phyloP scores from a whole-genome alignment of 148 eudicot species.

The Fallopia convolvulus region DNA sequence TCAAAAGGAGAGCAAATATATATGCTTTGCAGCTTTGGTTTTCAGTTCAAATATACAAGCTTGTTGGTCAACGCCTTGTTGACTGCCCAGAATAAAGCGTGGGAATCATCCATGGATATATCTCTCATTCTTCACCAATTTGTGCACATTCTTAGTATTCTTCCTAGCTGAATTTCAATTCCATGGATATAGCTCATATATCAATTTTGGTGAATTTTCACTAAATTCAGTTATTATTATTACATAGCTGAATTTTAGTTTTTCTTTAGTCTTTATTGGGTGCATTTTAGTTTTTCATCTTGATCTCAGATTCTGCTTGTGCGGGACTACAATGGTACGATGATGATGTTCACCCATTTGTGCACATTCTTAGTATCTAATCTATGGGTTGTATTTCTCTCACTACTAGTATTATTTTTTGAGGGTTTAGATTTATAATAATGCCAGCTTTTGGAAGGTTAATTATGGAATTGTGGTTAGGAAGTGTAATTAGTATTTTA shows the following conservation, averaged over 20 bases:
- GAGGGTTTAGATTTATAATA: neutral
- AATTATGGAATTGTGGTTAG: neutral
- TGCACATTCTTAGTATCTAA: slow-evolving; percentile 10
- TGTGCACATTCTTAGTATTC: slow-evolving; percentile 6
- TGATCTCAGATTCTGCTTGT: too few relatives aligned
- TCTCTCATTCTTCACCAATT: neutral
- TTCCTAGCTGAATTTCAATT: neutral
- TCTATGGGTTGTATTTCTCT: neutral
- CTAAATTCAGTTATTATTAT: too few relatives aligned
- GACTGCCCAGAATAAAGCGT: neutral
- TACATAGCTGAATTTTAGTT: too few relatives aligned
- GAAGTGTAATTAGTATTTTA: slow-evolving; percentile 3
- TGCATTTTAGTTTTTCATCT: too few relatives aligned
- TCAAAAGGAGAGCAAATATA: neutral
- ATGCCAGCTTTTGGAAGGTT: neutral
- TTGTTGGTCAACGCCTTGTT: slow-evolving; percentile 6
- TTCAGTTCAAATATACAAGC: too few relatives aligned
- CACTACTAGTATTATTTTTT: neutral
- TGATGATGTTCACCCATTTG: neutral
- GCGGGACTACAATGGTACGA: too few relatives aligned
- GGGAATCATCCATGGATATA: neutral
- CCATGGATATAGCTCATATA: too few relatives aligned
- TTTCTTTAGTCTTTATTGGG: too few relatives aligned
- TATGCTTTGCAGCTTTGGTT: too few relatives aligned
- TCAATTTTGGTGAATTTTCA: too few relatives aligned